Percentiles rank a stretch among this genome's conserved stretches.
These are phyloP conservation scores for Orbilia quercus DNA, from an alignment of 2,329 filamentous ascomycete species.

Conservation along the genomic window DNA sequence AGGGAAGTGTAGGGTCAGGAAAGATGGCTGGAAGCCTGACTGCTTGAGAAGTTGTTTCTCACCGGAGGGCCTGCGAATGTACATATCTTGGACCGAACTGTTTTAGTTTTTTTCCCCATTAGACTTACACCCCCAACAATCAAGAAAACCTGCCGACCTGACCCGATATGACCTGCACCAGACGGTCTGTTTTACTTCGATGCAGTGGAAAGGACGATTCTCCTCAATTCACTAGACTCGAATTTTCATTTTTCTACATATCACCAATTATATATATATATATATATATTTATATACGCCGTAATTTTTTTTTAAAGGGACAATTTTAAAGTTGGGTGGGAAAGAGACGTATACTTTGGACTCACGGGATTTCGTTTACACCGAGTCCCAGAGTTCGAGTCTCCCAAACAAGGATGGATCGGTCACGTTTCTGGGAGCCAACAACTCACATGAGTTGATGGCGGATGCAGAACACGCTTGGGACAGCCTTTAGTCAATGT, in stretches of 20 bases:
- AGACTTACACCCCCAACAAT: conserved; percentile 57
- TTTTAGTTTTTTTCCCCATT: conserved; percentile 56
- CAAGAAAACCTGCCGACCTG: conserved; percentile 57
- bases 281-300: too few relatives aligned
- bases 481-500: conserved; percentile 54
- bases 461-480: conserved; percentile 56
- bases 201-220: conserved; percentile 20
- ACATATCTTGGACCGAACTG: conserved; percentile 57
- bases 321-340: conserved; percentile 3
- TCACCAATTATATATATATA: too few relatives aligned
- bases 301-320: too few relatives aligned
- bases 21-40: conserved; percentile 57
- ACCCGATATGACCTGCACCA: conserved; percentile 56
- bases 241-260: conserved; percentile 34
- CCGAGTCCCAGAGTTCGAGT: conserved; percentile 55
- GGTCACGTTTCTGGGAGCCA: conserved; percentile 56
- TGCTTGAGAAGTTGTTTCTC: conserved; percentile 51
- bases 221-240: conserved; percentile 7
- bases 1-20: conserved; percentile 56
- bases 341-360: conserved; percentile 39
- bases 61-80: conserved; percentile 53
- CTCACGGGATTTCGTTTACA: conserved; percentile 56
- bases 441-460: conserved; percentile 57
- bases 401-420: conserved; percentile 56
- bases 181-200: conserved; percentile 51